Base-by-base conservation (phyloP, 2,329 filamentous ascomycete species). In the Coniochaeta hoffmannii region DNA sequence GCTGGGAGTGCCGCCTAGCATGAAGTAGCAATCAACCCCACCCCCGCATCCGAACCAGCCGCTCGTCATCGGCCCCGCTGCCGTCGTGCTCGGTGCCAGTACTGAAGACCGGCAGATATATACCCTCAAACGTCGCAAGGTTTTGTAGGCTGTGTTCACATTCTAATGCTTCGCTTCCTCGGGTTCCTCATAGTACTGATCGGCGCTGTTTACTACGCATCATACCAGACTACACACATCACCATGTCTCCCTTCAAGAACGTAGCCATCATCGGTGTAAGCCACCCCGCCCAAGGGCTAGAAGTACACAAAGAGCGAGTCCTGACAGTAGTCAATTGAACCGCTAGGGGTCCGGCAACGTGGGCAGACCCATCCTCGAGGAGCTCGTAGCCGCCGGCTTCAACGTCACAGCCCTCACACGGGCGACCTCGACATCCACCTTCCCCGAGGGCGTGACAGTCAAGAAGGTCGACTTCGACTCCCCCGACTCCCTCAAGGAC, bases 351-450 rank as follows among this genome's bases (percentile, higher is more conserved):
- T 64, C 66, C 1, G 70, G 70, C 50, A 66, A 62, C 55, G 60
- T 72, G 17, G 70, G 70, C 35, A 58, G 54, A 11, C 55, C 59
- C 22, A 63, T 72, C 24, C 59, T 70, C 34, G 22, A 54, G 31
- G 65, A 63, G 31, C 66, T 72, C n/a, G 49, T 71, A 26, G 55
- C 61, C 4, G 62, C 64, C 7, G 68, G 66, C 53, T 81, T 83
- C 70, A 70, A 72, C 35, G 71, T 81, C 41, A 79, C 78, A 17
- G 70, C 78, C 12, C 69, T 85, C 31, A 76, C 75, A 35, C 77
- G 81, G 19, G 62, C 65, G 19, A 66, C 70, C 36, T 80, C 77
- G 4, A 62, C 61, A 8, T 63, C 66, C 28, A 65, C 65, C 0
- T 64, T 68, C 55, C 70, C 72, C 1, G 53, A 66, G 0, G 64